Percentiles rank a stretch among this genome's conserved stretches.
Conservation (phyloP, 352 stramenopile species). For the Phytophthora nicotianae region DNA sequence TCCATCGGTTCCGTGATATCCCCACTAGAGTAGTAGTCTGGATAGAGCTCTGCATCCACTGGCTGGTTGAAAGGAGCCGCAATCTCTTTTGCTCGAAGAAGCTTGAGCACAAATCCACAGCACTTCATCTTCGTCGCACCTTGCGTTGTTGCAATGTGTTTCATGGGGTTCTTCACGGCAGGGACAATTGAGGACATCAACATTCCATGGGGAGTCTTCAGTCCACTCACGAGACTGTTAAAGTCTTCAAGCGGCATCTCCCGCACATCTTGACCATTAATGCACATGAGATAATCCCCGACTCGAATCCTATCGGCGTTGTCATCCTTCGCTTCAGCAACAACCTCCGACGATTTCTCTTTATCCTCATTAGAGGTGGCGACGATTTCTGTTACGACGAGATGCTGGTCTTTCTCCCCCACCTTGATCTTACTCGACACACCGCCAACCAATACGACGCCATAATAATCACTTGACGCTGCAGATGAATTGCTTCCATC, state of each 20-base stretch:
- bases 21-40: conserved; percentile 79
- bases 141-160: conserved; percentile 66
- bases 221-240: conserved; percentile 26
- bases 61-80: conserved; percentile 82
- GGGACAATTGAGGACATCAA: conserved; percentile 57
- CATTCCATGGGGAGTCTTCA: conserved; percentile 56
- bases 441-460: conserved; percentile 49
- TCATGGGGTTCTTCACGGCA: conserved; percentile 46
- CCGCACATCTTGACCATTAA: conserved; percentile 61
- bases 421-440: conserved; percentile 45
- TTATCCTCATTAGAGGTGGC: conserved; percentile 15
- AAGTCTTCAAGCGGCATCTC: conserved; percentile 43
- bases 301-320: conserved; percentile 34
- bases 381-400: conserved; percentile 50
- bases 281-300: conserved; percentile 55
- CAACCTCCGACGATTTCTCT: conserved; percentile 11
- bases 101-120: conserved; percentile 75
- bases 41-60: conserved; percentile 83
- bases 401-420: conserved; percentile 39
- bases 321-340: conserved; percentile 25
- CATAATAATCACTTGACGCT: conserved; percentile 47
- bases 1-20: conserved; percentile 85
- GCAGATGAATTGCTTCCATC: conserved; percentile 20
- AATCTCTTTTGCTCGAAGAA: conserved; percentile 82
- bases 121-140: conserved; percentile 66